phyloP scores from a whole-genome alignment of 176 grass and related monocot species.

The bread wheat (Triticum aestivum) region DNA sequence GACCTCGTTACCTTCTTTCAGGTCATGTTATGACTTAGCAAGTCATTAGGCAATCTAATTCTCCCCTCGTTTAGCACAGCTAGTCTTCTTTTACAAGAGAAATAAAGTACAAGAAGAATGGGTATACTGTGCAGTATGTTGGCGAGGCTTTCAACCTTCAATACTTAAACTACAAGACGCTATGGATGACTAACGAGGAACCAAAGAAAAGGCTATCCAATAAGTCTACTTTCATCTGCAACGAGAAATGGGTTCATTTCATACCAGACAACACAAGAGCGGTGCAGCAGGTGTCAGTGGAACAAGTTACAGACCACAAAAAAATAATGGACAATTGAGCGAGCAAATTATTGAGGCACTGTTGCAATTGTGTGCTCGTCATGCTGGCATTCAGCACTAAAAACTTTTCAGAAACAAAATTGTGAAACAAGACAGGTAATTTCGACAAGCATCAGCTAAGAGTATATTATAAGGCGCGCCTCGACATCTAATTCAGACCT shows the following conservation, averaged over 20 bases:
- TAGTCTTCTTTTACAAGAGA: constrained; percentile 7
- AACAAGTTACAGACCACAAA: constrained; percentile 29
- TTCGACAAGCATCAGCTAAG: constrained; percentile 55
- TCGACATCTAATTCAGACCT: constrained; percentile 53
- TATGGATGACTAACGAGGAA: not conserved
- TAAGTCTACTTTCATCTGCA: not conserved
- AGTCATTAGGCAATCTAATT: not conserved
- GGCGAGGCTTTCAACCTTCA: not conserved
- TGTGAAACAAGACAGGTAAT: constrained; percentile 48
- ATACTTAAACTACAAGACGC: not conserved
- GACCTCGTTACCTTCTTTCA: not conserved
- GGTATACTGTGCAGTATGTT: not conserved
- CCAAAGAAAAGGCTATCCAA: not conserved
- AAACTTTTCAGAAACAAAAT: constrained; percentile 55
- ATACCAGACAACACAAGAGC: not conserved
- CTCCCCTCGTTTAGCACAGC: not conserved
- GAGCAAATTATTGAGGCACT: constrained; percentile 69
- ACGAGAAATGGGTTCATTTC: constrained; percentile 1
- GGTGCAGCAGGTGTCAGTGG: not conserved
- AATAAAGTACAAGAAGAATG: not conserved
- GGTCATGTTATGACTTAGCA: not conserved
- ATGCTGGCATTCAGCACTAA: constrained; percentile 51
- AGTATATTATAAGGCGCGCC: constrained; percentile 36
- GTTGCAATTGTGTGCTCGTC: constrained; percentile 55
- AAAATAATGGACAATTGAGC: constrained; percentile 34